Evolutionary conservation across 2,329 filamentous ascomycete species (phyloP), one percentile per base, ranked within the genome.

Genomic region (Neoscytalidium dimidiatum): DNA sequence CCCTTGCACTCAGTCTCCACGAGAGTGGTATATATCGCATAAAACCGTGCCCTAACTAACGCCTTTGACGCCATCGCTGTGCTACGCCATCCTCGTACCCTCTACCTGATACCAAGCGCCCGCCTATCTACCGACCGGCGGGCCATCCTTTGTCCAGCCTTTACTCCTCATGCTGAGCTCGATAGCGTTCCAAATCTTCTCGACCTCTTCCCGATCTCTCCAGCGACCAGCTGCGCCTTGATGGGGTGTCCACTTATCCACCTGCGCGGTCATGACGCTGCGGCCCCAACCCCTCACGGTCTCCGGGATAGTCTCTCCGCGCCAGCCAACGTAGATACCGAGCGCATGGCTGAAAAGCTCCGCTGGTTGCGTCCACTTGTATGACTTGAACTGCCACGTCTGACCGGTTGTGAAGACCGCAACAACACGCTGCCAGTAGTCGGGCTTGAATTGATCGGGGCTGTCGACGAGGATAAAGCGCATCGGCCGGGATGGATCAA

Each of bases 371-470:
- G 90, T 90, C 92, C 95, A 99, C 79, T 96, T 97, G 85, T 99
- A 99, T 70, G 88, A 91, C 81, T 97, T 97, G 82, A 99, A 99
- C 80, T 99, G 95, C 95, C 95, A 99, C 9, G 90, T 89, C 81
- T 99, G 95, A 35, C 95, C 95, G 0, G 95, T 99, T 0, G 95
- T 99, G 80, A 99, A 98, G 65, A 99, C 94, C 13, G 92, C 95
- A 1, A 97, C 95, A 6, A 99, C 91, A 60, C 94, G 89, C 72
- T 90, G 90, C 95, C 95, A 99, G 82, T 98, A 97, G 75, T 98
- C 94, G 0, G 95, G 95, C 77, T 97, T 96, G 85, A 99, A 99
- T 77, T 95, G 91, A 74, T 96, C 90, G 0, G 94, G 91, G 19
- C 90, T 90, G 77, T 99, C 95, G 62, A 98, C 94, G 43, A 99